phyloP scores from a whole-genome alignment of 2,329 filamentous ascomycete species.

The Fusarium goolgardi region DNA sequence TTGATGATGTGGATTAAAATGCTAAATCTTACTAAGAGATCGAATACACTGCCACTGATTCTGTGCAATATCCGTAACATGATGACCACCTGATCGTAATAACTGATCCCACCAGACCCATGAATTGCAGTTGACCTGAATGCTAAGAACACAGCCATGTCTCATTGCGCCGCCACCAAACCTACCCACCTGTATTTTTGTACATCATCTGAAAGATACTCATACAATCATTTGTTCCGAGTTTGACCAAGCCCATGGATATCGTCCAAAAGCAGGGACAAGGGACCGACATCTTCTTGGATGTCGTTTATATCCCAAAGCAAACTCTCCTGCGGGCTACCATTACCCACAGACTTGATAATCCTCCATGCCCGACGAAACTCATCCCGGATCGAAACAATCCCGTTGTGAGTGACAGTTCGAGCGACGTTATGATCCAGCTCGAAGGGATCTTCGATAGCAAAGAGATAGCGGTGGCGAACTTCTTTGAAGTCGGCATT shows the following conservation, averaged over 20 bases:
- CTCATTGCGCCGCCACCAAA: conserved; percentile 21
- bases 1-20: conserved; percentile 3
- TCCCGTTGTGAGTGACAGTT: conserved; percentile 85
- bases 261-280: conserved; percentile 49
- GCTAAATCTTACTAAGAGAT: not conserved
- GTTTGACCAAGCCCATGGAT: conserved; percentile 49
- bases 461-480: conserved; percentile 83
- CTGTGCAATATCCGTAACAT: not conserved
- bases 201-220: conserved; percentile 25
- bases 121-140: conserved; percentile 1
- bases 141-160: conserved; percentile 1
- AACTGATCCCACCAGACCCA: not conserved
- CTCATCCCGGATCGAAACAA: conserved; percentile 84
- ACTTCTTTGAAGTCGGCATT: conserved; percentile 71
- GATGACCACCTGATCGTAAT: not conserved
- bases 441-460: conserved; percentile 94
- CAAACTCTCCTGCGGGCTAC: conserved; percentile 59
- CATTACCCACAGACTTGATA: conserved; percentile 65
- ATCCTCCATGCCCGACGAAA: conserved; percentile 84
- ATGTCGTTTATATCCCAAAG: conserved; percentile 61
- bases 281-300: conserved; percentile 40
- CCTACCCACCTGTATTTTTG: conserved; percentile 10
- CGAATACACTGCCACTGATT: not conserved
- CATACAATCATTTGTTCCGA: conserved; percentile 26
- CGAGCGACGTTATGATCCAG: conserved; percentile 87